phyloP scores from a whole-genome alignment of 2,329 filamentous ascomycete species.

The Nemania sp. region DNA sequence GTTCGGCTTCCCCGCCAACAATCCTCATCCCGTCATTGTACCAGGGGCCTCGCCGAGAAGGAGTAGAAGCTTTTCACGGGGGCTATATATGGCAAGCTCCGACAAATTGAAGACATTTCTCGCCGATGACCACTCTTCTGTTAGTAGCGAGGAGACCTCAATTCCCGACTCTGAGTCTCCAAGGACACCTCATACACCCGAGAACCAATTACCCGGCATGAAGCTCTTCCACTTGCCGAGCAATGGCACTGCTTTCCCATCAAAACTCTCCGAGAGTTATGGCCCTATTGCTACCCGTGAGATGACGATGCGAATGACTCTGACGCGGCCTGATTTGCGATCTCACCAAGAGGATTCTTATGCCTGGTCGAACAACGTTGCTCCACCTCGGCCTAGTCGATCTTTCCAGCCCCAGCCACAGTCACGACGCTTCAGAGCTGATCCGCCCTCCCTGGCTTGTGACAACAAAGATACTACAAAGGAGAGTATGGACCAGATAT shows the following conservation, averaged over 20 bases:
- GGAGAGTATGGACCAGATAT: conserved; percentile 66
- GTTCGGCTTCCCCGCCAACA: conserved; percentile 85
- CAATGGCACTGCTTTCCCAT: conserved; percentile 43
- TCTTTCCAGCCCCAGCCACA: conserved; percentile 43
- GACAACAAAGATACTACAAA: conserved; percentile 56
- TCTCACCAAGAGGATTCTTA: conserved; percentile 79
- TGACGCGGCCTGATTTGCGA: conserved; percentile 88
- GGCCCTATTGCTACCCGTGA: conserved; percentile 74
- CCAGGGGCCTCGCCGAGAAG: conserved; percentile 49
- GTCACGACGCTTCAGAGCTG: conserved; percentile 49
- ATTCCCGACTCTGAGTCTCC: conserved; percentile 70
- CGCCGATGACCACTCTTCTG: conserved; percentile 65
- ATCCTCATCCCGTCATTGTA: conserved; percentile 54
- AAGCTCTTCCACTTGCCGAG: conserved; percentile 44
- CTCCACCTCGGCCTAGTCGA: conserved; percentile 50
- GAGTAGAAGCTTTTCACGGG: conserved; percentile 41
- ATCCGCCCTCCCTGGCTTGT: conserved; percentile 48
- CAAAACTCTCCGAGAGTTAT: conserved; percentile 57
- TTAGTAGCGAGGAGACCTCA: conserved; percentile 67
- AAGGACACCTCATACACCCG: conserved; percentile 64
- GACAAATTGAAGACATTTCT: conserved; percentile 62
- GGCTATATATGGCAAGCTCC: conserved; percentile 52
- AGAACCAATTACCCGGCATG: conserved; percentile 53
- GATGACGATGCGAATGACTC: conserved; percentile 96
- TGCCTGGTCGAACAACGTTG: conserved; percentile 68